A percentile compares a stretch with the other conserved stretches of the same genome.
Conservation (phyloP, 441 rosid species). For the Dalechampia spathulata region DNA sequence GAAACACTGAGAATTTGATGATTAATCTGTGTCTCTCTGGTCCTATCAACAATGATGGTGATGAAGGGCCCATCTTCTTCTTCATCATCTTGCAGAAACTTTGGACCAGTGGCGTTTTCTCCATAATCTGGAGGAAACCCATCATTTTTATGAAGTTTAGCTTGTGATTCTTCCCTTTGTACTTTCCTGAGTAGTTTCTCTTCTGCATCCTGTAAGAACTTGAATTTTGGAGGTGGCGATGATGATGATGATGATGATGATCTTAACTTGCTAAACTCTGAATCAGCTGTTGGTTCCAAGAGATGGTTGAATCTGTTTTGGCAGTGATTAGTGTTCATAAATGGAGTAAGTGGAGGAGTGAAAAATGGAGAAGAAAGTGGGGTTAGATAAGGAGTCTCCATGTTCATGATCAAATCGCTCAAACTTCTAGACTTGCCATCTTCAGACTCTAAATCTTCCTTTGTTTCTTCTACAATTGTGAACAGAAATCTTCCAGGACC, state of each 20-base stretch:
- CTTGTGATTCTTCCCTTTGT: slow-evolving; percentile 32
- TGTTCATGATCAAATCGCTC: slow-evolving; percentile 55
- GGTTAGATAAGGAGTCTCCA: slow-evolving; percentile 81
- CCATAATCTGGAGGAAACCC: slow-evolving; percentile 20
- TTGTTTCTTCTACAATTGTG: slow-evolving; percentile 85
- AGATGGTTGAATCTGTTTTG: slow-evolving; percentile 36
- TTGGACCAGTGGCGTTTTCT: slow-evolving; percentile 17
- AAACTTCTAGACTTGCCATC: slow-evolving; percentile 64
- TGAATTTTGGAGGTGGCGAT: slow-evolving; percentile 69
- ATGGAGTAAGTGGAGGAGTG: slow-evolving; percentile 90
- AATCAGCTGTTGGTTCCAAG: slow-evolving; percentile 55
- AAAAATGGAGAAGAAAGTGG: slow-evolving; percentile 85
- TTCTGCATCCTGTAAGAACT: slow-evolving; percentile 90
- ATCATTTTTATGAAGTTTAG: slow-evolving; percentile 11
- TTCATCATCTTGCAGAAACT: slow-evolving; percentile 17
- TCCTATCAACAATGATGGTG: slow-evolving; percentile 41
- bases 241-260: slow-evolving; percentile 23
- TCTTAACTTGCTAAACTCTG: slow-evolving; percentile 61
- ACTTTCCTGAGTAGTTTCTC: slow-evolving; percentile 54
- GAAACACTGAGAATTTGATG: slow-evolving; percentile 15
- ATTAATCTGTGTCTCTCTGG: slow-evolving; percentile 24
- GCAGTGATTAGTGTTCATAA: slow-evolving; percentile 17
- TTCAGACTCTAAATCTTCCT: slow-evolving; percentile 85
- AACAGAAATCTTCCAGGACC: slow-evolving; percentile 82
- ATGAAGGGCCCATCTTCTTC: slow-evolving; percentile 54